Evolutionary conservation across 2,329 filamentous ascomycete genomes (phyloP).

Genomic region (Paraphaeosphaeria minitans): DNA sequence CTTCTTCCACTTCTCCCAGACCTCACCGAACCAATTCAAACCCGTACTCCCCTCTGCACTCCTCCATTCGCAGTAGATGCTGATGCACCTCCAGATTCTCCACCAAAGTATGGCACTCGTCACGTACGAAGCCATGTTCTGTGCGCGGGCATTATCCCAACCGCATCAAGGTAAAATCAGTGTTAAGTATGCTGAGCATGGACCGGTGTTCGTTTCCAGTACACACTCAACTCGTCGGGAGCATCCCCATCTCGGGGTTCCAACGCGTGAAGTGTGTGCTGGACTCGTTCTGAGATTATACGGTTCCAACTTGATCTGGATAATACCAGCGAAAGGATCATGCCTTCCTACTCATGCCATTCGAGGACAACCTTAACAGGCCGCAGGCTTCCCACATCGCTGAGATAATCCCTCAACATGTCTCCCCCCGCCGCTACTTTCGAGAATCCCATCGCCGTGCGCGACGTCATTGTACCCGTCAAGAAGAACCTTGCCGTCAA

Average conservation of each 20-base stretch:
- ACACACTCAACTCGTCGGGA: slow-evolving; percentile 10
- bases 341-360: slow-evolving; percentile 65
- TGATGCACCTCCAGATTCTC: slow-evolving; percentile 25
- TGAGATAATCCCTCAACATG: slow-evolving; percentile 59
- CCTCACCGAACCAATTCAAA: slow-evolving; percentile 17
- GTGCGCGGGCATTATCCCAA: slow-evolving; percentile 42
- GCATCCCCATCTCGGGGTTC: neutral
- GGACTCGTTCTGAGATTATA: slow-evolving; percentile 79
- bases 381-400: slow-evolving; percentile 36
- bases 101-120: slow-evolving; percentile 36
- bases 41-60: slow-evolving; percentile 25
- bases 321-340: slow-evolving; percentile 99
- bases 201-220: slow-evolving; percentile 48
- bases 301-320: slow-evolving; percentile 96
- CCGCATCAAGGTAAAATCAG: slow-evolving; percentile 45
- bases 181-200: slow-evolving; percentile 50
- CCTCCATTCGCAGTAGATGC: slow-evolving; percentile 16
- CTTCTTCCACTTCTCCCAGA: neutral
- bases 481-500: slow-evolving; percentile 55
- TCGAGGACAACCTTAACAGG: slow-evolving; percentile 36
- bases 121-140: slow-evolving; percentile 37
- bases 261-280: slow-evolving; percentile 13
- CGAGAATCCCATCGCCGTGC: slow-evolving; percentile 48
- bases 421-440: slow-evolving; percentile 74
- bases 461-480: slow-evolving; percentile 44